phyloP scores from a whole-genome alignment of 306 rosid species.

The Malus asiatica region DNA sequence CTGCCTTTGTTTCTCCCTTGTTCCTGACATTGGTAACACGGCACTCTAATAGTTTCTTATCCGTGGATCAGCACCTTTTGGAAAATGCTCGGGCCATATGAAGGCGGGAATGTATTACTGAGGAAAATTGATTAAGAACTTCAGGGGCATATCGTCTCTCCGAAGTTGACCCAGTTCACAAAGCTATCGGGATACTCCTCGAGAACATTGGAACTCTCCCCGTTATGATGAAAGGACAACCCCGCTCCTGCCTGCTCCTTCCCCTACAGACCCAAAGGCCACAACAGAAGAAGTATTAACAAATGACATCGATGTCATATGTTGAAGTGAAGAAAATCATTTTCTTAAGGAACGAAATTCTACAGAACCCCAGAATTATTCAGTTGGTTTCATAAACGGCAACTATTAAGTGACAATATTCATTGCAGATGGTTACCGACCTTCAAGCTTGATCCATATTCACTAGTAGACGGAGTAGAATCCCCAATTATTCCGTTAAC shows the following conservation, averaged over 20 bases:
- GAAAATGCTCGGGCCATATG: slow-evolving; percentile 22
- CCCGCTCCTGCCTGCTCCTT: slow-evolving; percentile 43
- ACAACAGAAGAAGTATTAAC: neutral
- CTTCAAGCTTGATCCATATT: slow-evolving; percentile 60
- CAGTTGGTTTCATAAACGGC: neutral
- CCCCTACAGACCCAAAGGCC: slow-evolving; percentile 33
- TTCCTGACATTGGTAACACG: slow-evolving; percentile 11
- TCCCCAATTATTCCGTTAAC: slow-evolving; percentile 61
- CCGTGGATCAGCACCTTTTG: slow-evolving; percentile 24
- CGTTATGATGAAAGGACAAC: slow-evolving; percentile 22
- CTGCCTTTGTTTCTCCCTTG: slow-evolving; percentile 15
- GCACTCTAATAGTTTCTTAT: slow-evolving; percentile 29
- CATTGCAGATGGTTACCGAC: slow-evolving; percentile 27
- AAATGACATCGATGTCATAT: neutral
- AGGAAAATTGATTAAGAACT: slow-evolving; percentile 16
- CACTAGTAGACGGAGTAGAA: slow-evolving; percentile 63
- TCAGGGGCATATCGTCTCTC: slow-evolving; percentile 86
- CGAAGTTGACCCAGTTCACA: slow-evolving; percentile 71
- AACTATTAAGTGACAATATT: neutral
- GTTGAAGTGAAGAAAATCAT: neutral
- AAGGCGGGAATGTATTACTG: slow-evolving; percentile 23
- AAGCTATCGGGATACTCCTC: slow-evolving; percentile 86
- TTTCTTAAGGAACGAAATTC: neutral
- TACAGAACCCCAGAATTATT: neutral
- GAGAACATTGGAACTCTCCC: slow-evolving; percentile 27